Percentiles rank a stretch among this genome's conserved stretches.
Evolutionary conservation across 768 basidiomycete species (phyloP).

Genomic region (Mycena alexandri): DNA sequence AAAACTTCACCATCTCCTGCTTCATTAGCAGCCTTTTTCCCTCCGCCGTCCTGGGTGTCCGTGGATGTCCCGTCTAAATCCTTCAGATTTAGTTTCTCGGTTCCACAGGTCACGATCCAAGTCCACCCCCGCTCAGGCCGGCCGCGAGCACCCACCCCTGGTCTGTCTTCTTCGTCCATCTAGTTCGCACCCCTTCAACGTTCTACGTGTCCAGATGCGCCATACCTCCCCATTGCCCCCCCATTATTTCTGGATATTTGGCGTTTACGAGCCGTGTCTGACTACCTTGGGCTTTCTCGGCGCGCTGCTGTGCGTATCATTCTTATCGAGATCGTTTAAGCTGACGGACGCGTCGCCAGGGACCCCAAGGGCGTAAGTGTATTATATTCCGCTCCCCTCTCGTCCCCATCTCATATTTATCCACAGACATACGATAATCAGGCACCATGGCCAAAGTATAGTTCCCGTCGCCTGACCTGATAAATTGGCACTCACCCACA

Average conservation of each 20-base stretch:
- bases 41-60: conserved; percentile 15
- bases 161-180: too few relatives aligned
- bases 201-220: conserved; percentile 48
- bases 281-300: conserved; percentile 76
- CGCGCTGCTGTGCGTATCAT: conserved; percentile 58
- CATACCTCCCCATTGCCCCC: conserved; percentile 75
- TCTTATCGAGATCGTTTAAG: conserved; percentile 17
- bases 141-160: conserved; percentile 27
- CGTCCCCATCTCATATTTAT: conserved; percentile 22
- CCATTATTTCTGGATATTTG: conserved; percentile 81
- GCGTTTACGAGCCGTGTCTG: conserved; percentile 79
- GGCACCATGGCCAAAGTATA: conserved; percentile 73
- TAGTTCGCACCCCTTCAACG: too few relatives aligned
- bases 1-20: not conserved
- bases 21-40: not conserved
- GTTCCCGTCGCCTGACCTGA: not conserved
- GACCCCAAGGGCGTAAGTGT: conserved; percentile 73
- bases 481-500: conserved; percentile 2
- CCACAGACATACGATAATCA: conserved; percentile 78
- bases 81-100: conserved; percentile 40
- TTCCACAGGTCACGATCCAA: conserved; percentile 27
- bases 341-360: conserved; percentile 43
- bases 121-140: conserved; percentile 36
- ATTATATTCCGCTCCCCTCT: conserved; percentile 7
- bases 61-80: conserved; percentile 27